phyloP scores from a whole-genome alignment of 2,329 filamentous ascomycete genomes.

The Verticillium longisporum region DNA sequence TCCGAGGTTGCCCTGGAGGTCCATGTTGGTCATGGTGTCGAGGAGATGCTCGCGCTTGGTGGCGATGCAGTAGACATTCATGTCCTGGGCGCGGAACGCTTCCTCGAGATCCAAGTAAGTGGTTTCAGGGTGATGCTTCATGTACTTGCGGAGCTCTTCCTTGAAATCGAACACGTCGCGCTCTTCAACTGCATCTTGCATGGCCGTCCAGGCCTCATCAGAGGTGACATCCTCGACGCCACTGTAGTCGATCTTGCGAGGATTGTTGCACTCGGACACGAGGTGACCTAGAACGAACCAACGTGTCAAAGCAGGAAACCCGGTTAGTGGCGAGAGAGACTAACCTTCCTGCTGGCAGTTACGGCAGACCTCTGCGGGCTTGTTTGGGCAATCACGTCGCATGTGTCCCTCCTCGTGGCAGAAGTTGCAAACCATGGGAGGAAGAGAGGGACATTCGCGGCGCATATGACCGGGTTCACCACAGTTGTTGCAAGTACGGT shows the following conservation, averaged over 20 bases:
- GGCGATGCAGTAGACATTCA: conserved; percentile 56
- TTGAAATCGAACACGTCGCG: conserved; percentile 59
- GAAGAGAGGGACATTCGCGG: conserved; percentile 56
- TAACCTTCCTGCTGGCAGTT: conserved; percentile 58
- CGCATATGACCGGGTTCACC: conserved; percentile 45
- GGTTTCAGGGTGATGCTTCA: conserved; percentile 51
- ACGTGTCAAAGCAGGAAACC: conserved; percentile 2
- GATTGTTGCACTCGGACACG: conserved; percentile 48
- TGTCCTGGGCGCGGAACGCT: conserved; percentile 45
- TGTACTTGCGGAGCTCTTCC: conserved; percentile 50
- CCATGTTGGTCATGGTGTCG: conserved; percentile 60
- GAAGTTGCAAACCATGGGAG: conserved; percentile 50
- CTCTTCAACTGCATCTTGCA: conserved; percentile 44
- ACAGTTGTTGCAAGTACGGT: conserved; percentile 35
- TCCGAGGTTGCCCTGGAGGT: conserved; percentile 60
- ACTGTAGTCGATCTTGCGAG: conserved; percentile 51
- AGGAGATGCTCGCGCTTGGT: conserved; percentile 48
- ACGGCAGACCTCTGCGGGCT: conserved; percentile 47
- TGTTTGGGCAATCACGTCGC: conserved; percentile 56
- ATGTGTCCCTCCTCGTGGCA: conserved; percentile 51
- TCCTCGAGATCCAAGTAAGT: conserved; percentile 57
- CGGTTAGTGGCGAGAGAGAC: conserved; percentile 6
- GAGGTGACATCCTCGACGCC: conserved; percentile 38
- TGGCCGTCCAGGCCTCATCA: conserved; percentile 52
- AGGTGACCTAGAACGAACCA: conserved; percentile 40